A percentile compares a stretch with the other conserved stretches of the same genome.
These are phyloP conservation scores for Noccaea bulbosa DNA, from an alignment of 345 rosid species.

Conservation along the genomic window DNA sequence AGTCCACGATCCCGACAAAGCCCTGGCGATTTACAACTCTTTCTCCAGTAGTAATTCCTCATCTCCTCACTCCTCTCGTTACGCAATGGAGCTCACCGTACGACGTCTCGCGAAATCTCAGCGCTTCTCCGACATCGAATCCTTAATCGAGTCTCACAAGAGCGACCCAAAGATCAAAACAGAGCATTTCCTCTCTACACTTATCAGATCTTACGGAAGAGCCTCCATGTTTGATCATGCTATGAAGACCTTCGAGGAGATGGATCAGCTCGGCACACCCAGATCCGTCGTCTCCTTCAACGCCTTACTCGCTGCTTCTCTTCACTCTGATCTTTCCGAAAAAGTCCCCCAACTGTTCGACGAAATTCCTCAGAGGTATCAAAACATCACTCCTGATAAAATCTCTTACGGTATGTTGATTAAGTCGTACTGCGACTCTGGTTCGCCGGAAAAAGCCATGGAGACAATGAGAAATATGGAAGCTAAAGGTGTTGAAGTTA, in stretches of 20 bases:
- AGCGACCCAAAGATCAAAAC: slow-evolving; percentile 56
- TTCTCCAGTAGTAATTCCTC: slow-evolving; percentile 46
- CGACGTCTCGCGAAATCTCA: slow-evolving; percentile 74
- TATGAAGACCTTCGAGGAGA: slow-evolving; percentile 54
- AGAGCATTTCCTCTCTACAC: slow-evolving; percentile 63
- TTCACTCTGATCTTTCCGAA: slow-evolving; percentile 47
- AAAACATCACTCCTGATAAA: slow-evolving; percentile 53
- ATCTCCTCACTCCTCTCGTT: slow-evolving; percentile 65
- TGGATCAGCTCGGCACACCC: slow-evolving; percentile 65
- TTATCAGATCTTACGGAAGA: slow-evolving; percentile 76
- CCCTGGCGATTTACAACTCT: slow-evolving; percentile 66
- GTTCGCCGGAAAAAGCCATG: slow-evolving; percentile 56
- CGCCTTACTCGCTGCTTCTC: slow-evolving; percentile 60
- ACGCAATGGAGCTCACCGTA: slow-evolving; percentile 70
- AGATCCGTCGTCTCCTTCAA: slow-evolving; percentile 67
- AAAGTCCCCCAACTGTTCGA: slow-evolving; percentile 62
- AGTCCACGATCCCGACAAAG: slow-evolving; percentile 76
- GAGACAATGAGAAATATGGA: slow-evolving; percentile 61
- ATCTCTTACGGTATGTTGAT: slow-evolving; percentile 72
- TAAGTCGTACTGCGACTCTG: slow-evolving; percentile 71
- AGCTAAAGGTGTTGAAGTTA: slow-evolving; percentile 55
- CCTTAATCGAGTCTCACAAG: slow-evolving; percentile 71
- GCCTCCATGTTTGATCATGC: slow-evolving; percentile 75
- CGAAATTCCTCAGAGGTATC: slow-evolving; percentile 55
- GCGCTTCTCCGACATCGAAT: slow-evolving; percentile 67